Base-by-base conservation (phyloP, 2,329 filamentous ascomycete genomes). In the Pestalotiopsis sp. region DNA sequence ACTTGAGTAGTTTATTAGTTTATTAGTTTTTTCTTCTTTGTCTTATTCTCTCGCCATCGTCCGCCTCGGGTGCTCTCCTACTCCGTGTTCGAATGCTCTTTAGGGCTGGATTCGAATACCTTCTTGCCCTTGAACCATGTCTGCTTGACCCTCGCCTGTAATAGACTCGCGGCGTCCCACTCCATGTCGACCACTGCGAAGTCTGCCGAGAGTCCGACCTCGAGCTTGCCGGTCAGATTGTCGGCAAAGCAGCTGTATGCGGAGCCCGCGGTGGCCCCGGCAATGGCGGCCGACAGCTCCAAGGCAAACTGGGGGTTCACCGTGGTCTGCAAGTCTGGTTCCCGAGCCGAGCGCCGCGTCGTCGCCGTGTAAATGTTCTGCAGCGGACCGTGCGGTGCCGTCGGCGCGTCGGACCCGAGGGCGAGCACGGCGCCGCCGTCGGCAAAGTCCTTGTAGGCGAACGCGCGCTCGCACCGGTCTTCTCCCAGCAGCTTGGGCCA, bases 401-500 rank as follows among this genome's bases (percentile, higher is more conserved):
- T 85, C 0, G 83, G 83, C 1, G 82, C 78, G 69, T 85, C 83
- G 2, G 80, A 80, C 0, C 83, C 83, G 26, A 85, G 75, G 0
- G 83, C 82, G 3, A 85, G 73, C 7, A 76, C 73, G 1, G 82
- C 82, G 7, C 82, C 82, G 38, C 79, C 78, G n/a, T 78, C 76
- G 1, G 82, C 81, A 70, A 91, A 89, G 60, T 91, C 88, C 56
- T 83, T 82, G 75, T 91, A 91, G 0, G 89, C 86, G 72, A 91
- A 91, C 0, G 88, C 88, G 14, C 88, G 81, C 64, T 80, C 81
- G 77, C 88, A 86, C 1, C 88, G 81, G 17, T 83, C 78, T 3
- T 77, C 74, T 1, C 87, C 88, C 3, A 91, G 77, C 17, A 91
- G 81, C 7, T 80, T 78, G 0, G 87, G 87, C 87, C 89, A 92